These are phyloP conservation scores for Atkinsonella texensis DNA, from an alignment of 2,329 filamentous ascomycete species.

Conservation along the genomic window DNA sequence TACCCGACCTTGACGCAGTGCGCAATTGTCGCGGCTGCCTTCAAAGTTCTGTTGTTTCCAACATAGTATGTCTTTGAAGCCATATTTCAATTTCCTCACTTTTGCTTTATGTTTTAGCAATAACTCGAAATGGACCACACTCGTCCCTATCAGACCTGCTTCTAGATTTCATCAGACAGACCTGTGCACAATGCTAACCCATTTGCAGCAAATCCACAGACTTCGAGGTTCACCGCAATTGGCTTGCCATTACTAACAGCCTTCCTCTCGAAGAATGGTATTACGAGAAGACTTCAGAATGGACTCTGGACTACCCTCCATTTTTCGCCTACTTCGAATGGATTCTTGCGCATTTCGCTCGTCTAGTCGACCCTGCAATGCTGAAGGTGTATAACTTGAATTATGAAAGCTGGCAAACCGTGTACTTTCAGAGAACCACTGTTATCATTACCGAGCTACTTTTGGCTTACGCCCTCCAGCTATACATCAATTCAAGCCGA, in stretches of 20 bases:
- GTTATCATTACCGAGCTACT: conserved; percentile 80
- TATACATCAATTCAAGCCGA: conserved; percentile 65
- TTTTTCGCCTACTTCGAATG: conserved; percentile 98
- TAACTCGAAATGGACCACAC: no score
- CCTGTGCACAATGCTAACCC: neutral
- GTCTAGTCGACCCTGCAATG: conserved; percentile 69
- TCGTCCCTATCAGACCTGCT: no score
- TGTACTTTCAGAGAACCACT: conserved; percentile 85
- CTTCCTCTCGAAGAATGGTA: conserved; percentile 87
- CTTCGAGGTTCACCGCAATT: conserved; percentile 98
- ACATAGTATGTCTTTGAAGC: conserved; percentile 62
- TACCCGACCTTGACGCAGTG: conserved; percentile 85
- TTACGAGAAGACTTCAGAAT: conserved; percentile 95
- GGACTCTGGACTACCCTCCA: conserved; percentile 97
- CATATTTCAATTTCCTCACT: neutral
- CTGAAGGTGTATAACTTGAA: conserved; percentile 66
- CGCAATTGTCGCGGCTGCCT: conserved; percentile 71
- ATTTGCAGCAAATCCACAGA: conserved; percentile 81
- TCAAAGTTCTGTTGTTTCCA: conserved; percentile 87
- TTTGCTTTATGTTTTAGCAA: neutral
- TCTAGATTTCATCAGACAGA: neutral
- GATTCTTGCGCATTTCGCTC: conserved; percentile 71
- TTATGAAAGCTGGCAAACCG: conserved; percentile 85
- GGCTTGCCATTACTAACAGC: conserved; percentile 90
- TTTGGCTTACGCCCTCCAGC: conserved; percentile 68